phyloP scores from a whole-genome alignment of 345 rosid species.

The Eucalyptus rudis region DNA sequence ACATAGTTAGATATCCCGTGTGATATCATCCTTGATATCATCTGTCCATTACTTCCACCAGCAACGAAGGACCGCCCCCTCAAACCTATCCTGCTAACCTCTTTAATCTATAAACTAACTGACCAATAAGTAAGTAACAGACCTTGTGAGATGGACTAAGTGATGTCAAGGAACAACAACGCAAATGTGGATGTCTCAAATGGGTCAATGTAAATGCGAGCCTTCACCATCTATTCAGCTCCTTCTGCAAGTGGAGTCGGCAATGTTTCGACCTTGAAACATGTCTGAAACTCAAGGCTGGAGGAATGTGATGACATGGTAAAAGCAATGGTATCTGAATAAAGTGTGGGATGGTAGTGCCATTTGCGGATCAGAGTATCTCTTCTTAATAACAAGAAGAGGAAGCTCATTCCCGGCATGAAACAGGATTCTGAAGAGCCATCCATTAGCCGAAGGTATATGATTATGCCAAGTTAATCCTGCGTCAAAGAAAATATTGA shows the following conservation, averaged over 20 bases:
- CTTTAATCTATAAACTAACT: conserved; percentile 52
- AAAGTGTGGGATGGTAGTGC: conserved; percentile 50
- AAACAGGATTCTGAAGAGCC: conserved; percentile 48
- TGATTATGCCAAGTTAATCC: conserved; percentile 52
- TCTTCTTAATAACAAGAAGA: conserved; percentile 54
- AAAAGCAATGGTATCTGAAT: conserved; percentile 54
- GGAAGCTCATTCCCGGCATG: conserved; percentile 50
- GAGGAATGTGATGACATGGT: conserved; percentile 67
- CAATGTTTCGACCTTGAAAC: conserved; percentile 56
- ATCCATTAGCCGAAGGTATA: conserved; percentile 48
- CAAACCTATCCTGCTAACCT: conserved; percentile 25
- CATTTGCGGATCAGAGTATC: conserved; percentile 46
- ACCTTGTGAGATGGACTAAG: conserved; percentile 75
- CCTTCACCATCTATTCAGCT: conserved; percentile 52
- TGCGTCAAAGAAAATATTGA: conserved; percentile 96
- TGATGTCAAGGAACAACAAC: conserved; percentile 84
- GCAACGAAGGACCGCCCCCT: conserved; percentile 9
- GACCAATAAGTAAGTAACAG: conserved; percentile 73
- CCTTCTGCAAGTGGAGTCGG: conserved; percentile 60
- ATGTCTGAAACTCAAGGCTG: conserved; percentile 57
- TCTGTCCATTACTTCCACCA: conserved; percentile 6
- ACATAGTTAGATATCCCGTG: conserved; percentile 4
- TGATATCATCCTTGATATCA: conserved; percentile 16
- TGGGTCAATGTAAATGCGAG: conserved; percentile 54
- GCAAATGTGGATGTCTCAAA: conserved; percentile 72